Percentiles rank a stretch among this genome's conserved stretches.
Conservation (phyloP, 78 protist species). For the Polysphondylium violaceum region DNA sequence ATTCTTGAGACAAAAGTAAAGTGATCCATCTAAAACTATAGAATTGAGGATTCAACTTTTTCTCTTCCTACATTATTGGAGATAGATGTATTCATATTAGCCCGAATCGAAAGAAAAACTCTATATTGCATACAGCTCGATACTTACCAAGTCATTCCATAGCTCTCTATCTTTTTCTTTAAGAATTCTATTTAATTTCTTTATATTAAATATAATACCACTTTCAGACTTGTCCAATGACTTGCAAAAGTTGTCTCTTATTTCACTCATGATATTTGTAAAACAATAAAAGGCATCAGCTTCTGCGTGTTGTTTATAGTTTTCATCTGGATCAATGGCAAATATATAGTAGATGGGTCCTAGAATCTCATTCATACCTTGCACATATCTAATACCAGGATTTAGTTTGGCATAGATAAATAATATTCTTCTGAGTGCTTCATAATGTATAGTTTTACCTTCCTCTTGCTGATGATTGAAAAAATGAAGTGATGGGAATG, state of each 20-base stretch:
- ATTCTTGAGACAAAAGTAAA: slow-evolving; percentile 89
- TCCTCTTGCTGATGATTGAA: slow-evolving; percentile 61
- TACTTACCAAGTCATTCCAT: slow-evolving; percentile 60
- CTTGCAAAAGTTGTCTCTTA: slow-evolving; percentile 86
- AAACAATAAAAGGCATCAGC: slow-evolving; percentile 94
- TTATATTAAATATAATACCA: slow-evolving; percentile 55
- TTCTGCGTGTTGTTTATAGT: slow-evolving; percentile 80
- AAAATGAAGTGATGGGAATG: slow-evolving; percentile 83
- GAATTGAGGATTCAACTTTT: slow-evolving; percentile 83
- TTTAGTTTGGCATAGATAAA: slow-evolving; percentile 85
- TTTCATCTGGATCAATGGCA: slow-evolving; percentile 73
- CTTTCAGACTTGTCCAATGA: slow-evolving; percentile 53
- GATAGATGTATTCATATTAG: background rate
- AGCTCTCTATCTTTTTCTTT: slow-evolving; percentile 57
- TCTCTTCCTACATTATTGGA: slow-evolving; percentile 29
- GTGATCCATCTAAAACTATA: slow-evolving; percentile 90
- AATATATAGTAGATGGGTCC: slow-evolving; percentile 88
- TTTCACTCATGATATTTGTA: slow-evolving; percentile 82
- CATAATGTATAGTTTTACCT: slow-evolving; percentile 78
- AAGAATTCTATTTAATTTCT: slow-evolving; percentile 36
- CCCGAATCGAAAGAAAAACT: background rate
- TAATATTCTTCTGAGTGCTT: slow-evolving; percentile 80
- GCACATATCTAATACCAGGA: slow-evolving; percentile 89
- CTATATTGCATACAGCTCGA: background rate
- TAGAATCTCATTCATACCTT: slow-evolving; percentile 92